A percentile compares a stretch with the other conserved stretches of the same genome.
Evolutionary conservation across 2,329 filamentous ascomycete species (phyloP).

Genomic region (Cercospora beticola): DNA sequence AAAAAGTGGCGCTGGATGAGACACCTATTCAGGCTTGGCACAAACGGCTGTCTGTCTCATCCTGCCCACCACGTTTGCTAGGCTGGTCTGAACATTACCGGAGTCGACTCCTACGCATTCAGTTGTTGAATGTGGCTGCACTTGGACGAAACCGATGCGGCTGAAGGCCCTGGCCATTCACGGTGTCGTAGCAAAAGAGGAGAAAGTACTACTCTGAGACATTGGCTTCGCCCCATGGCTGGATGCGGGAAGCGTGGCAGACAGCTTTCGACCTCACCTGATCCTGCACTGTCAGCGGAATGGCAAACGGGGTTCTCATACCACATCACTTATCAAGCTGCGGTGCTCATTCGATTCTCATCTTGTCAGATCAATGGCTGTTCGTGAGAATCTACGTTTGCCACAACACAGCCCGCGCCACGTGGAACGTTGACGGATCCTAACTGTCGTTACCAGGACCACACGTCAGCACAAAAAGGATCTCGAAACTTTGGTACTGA

Average conservation of each 20-base stretch:
- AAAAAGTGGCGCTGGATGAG: not conserved
- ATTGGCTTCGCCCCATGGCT: not conserved
- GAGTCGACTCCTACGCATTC: not conserved
- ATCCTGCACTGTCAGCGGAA: not conserved
- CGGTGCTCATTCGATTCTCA: not conserved
- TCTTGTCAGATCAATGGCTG: not conserved
- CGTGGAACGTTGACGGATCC: not conserved
- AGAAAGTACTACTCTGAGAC: not conserved
- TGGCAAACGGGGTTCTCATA: not conserved
- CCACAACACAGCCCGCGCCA: not conserved
- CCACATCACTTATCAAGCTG: not conserved
- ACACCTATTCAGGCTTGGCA: not conserved
- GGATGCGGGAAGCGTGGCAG: not conserved
- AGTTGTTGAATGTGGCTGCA: not conserved
- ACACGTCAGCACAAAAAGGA: not conserved
- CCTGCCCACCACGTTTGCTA: not conserved
- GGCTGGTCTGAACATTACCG: not conserved
- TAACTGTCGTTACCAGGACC: not conserved
- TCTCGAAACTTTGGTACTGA: slow-evolving; percentile 6
- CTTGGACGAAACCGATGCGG: not conserved
- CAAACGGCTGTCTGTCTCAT: not conserved
- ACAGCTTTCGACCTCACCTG: not conserved
- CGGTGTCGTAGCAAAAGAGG: not conserved
- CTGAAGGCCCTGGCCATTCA: not conserved
- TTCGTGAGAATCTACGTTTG: not conserved